phyloP scores from a whole-genome alignment of 805 yeast genomes.

The Wickerhamomyces strasburgensis region DNA sequence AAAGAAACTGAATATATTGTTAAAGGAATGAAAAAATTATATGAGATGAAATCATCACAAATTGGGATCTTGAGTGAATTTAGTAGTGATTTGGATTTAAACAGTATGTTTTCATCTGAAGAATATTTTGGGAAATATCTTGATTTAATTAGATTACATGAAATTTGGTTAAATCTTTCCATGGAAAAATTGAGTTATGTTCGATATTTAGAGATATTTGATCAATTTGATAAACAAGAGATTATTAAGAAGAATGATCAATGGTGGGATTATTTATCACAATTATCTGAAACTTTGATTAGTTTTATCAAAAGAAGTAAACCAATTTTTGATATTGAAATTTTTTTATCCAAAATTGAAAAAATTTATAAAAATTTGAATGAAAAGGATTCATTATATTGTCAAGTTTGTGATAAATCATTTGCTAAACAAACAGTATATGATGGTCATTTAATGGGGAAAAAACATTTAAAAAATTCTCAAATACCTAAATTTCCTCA shows the following conservation, averaged over 20 bases:
- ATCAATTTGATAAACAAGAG: constrained; percentile 31
- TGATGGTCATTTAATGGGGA: constrained; percentile 65
- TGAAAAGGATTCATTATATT: constrained; percentile 37
- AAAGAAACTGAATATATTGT: constrained; percentile 26
- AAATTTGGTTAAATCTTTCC: constrained; percentile 45
- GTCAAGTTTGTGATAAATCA: constrained; percentile 56
- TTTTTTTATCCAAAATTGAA: constrained; percentile 18
- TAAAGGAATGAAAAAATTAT: constrained; percentile 17
- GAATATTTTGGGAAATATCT: constrained; percentile 64
- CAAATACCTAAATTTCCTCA: constrained; percentile 5
- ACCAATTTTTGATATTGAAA: constrained; percentile 43
- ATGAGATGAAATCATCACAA: constrained; percentile 16
- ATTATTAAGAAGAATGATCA: constrained; percentile 11
- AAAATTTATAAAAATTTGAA: constrained; percentile 11
- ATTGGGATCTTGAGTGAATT: constrained; percentile 41
- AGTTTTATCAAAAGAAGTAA: constrained; percentile 41
- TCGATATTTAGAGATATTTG: constrained; percentile 45
- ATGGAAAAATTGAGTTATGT: constrained; percentile 37
- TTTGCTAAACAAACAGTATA: constrained; percentile 66
- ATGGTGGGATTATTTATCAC: constrained; percentile 34
- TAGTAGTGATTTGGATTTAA: constrained; percentile 45
- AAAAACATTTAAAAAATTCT: constrained; percentile 60
- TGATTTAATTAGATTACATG: constrained; percentile 51
- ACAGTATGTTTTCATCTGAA: constrained; percentile 46
- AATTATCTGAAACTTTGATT: constrained; percentile 45